A percentile compares a stretch with the other conserved stretches of the same genome.
Evolutionary conservation across 192 early-diverging fungal genomes (phyloP).

Genomic region (Diversispora eburnea): DNA sequence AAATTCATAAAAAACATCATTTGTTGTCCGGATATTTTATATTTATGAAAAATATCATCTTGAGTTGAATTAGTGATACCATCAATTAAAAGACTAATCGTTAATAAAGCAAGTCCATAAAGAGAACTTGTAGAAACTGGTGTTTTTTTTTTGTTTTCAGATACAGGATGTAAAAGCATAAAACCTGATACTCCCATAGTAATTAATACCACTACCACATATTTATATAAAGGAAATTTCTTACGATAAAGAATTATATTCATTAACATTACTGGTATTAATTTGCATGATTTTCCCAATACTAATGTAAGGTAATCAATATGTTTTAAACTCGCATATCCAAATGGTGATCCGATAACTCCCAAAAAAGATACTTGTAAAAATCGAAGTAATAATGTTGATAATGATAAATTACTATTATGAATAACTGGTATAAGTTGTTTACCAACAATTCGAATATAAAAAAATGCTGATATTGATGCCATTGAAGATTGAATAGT

Average conservation of each 20-base stretch:
- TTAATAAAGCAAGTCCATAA: conserved; percentile 77
- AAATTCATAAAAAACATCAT: conserved; percentile 99
- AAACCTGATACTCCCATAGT: conserved; percentile 90
- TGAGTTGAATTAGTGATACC: conserved; percentile 95
- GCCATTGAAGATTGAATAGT: conserved; percentile 79
- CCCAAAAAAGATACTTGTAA: conserved; percentile 72
- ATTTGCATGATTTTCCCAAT: conserved; percentile 93
- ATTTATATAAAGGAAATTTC: conserved; percentile 83
- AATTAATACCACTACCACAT: conserved; percentile 80
- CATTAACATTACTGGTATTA: conserved; percentile 96
- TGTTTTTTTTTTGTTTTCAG: conserved; percentile 38
- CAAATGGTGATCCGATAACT: conserved; percentile 82
- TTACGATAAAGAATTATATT: conserved; percentile 87
- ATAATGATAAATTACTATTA: background rate
- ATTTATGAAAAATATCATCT: conserved; percentile 87
- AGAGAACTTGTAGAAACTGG: conserved; percentile 58
- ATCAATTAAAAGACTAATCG: conserved; percentile 85
- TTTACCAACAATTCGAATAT: conserved; percentile 57
- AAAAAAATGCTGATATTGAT: conserved; percentile 70
- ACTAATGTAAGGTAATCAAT: conserved; percentile 98
- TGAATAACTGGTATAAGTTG: conserved; percentile 30
- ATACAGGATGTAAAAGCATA: conserved; percentile 78
- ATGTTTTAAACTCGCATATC: conserved; percentile 87
- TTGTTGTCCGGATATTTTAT: conserved; percentile 78
- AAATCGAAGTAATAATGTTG: conserved; percentile 55